phyloP scores from a whole-genome alignment of 805 yeast genomes.

The Suhomyces sp. region DNA sequence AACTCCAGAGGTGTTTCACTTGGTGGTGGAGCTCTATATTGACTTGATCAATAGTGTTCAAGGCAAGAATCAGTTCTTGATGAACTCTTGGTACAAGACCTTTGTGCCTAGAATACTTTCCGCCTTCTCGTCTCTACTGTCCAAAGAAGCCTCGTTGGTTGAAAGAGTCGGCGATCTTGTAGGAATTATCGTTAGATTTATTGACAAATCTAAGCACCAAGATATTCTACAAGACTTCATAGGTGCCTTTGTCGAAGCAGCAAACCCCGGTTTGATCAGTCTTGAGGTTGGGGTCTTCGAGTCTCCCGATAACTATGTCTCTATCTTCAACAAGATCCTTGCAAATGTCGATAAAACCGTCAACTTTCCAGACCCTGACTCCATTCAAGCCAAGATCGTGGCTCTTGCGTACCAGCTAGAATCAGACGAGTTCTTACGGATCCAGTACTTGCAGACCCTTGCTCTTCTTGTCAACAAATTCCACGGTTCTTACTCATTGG shows the following conservation, averaged over 20 bases:
- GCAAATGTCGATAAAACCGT: slow-evolving; percentile 50
- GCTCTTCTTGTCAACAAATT: slow-evolving; percentile 53
- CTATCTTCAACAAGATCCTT: slow-evolving; percentile 40
- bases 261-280: slow-evolving; percentile 7
- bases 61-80: slow-evolving; percentile 30
- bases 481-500: neutral
- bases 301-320: slow-evolving; percentile 31
- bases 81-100: slow-evolving; percentile 41
- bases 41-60: slow-evolving; percentile 27
- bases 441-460: slow-evolving; percentile 56
- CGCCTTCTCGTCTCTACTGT: slow-evolving; percentile 7
- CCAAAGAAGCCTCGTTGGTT: slow-evolving; percentile 14
- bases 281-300: slow-evolving; percentile 18
- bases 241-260: slow-evolving; percentile 27
- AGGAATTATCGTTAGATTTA: slow-evolving; percentile 39
- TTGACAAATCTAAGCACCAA: slow-evolving; percentile 45
- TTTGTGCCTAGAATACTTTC: slow-evolving; percentile 42
- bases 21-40: slow-evolving; percentile 15
- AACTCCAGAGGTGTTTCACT: slow-evolving; percentile 3
- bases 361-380: slow-evolving; percentile 1
- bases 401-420: slow-evolving; percentile 8
- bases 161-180: slow-evolving; percentile 42
- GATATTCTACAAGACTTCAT: slow-evolving; percentile 37
- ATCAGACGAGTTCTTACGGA: slow-evolving; percentile 33
- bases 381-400: slow-evolving; percentile 9